phyloP scores from a whole-genome alignment of 495 filamentous ascomycete genomes.

The Podospora comata region DNA sequence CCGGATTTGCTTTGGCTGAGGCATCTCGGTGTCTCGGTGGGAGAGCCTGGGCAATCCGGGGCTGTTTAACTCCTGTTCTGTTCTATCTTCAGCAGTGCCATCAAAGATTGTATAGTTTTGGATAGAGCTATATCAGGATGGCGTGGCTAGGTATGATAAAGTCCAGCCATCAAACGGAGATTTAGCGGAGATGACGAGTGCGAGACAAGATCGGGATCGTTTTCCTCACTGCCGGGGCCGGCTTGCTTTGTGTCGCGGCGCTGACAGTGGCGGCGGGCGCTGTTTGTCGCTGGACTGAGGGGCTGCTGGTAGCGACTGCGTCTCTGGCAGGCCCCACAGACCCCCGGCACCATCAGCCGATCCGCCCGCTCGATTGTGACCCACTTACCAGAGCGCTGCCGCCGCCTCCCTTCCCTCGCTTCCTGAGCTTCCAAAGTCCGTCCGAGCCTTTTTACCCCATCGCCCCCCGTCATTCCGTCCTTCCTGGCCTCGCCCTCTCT shows the following conservation, averaged over 20 bases:
- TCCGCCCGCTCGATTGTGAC: slow-evolving; percentile 34
- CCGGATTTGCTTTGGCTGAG: slow-evolving; percentile 17
- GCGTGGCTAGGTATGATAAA: too few relatives aligned
- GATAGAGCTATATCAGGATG: too few relatives aligned
- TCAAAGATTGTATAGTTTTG: too few relatives aligned
- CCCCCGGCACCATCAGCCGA: slow-evolving; percentile 43
- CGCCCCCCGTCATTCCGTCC: slow-evolving; percentile 27
- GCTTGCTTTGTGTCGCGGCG: slow-evolving; percentile 14
- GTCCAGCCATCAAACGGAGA: not conserved
- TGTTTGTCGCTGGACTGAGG: slow-evolving; percentile 7
- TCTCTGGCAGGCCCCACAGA: slow-evolving; percentile 23
- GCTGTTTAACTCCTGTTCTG: too few relatives aligned
- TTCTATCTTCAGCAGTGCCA: not conserved
- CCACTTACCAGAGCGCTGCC: slow-evolving; percentile 29
- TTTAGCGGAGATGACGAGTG: not conserved
- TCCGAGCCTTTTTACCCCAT: slow-evolving; percentile 39
- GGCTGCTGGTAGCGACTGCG: slow-evolving; percentile 18
- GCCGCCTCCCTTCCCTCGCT: slow-evolving; percentile 35
- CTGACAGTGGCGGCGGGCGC: slow-evolving; percentile 13
- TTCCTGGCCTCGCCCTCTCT: slow-evolving; percentile 22
- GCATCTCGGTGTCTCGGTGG: slow-evolving; percentile 22
- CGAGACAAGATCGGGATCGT: not conserved
- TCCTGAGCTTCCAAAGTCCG: slow-evolving; percentile 29
- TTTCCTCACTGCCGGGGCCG: slow-evolving; percentile 22
- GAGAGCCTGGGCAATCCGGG: not conserved